Evolutionary conservation across 805 yeast genomes (phyloP).

Genomic region (Cyberlindnera japonica): DNA sequence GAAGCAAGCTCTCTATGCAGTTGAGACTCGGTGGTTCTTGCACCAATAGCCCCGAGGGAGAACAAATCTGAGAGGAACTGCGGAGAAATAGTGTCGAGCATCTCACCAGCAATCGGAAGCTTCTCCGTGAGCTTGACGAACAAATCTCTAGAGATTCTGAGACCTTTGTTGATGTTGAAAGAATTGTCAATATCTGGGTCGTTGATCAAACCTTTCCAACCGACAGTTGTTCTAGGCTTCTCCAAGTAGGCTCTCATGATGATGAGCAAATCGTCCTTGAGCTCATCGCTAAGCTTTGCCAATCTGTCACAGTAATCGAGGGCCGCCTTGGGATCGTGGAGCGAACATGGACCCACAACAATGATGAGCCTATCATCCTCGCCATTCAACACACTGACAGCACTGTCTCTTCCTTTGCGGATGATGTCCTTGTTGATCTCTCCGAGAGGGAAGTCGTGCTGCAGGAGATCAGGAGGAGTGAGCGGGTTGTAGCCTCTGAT

Average conservation of each 20-base stretch:
- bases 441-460: constrained; percentile 74
- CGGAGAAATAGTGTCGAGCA: constrained; percentile 97
- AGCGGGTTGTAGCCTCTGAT: constrained; percentile 91
- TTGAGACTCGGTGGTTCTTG: constrained; percentile 98
- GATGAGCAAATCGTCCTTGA: constrained; percentile 71
- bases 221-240: constrained; percentile 98
- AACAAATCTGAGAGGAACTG: constrained; percentile 89
- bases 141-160: constrained; percentile 79
- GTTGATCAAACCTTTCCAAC: constrained; percentile 97
- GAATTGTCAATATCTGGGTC: constrained; percentile 94
- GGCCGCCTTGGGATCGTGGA: constrained; percentile 89
- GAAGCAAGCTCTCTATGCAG: constrained; percentile 96
- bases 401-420: constrained; percentile 71
- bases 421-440: constrained; percentile 58
- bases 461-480: constrained; percentile 87
- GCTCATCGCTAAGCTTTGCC: constrained; percentile 62
- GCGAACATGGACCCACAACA: constrained; percentile 95
- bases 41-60: constrained; percentile 97
- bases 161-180: constrained; percentile 93
- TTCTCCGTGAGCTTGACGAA: constrained; percentile 74
- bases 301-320: constrained; percentile 78
- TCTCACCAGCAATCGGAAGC: constrained; percentile 95
- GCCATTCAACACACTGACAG: constrained; percentile 68
- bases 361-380: constrained; percentile 81
- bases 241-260: constrained; percentile 98